Conservation (phyloP, 2,329 filamentous ascomycete genomes). For the Calonectria multiphialidica region DNA sequence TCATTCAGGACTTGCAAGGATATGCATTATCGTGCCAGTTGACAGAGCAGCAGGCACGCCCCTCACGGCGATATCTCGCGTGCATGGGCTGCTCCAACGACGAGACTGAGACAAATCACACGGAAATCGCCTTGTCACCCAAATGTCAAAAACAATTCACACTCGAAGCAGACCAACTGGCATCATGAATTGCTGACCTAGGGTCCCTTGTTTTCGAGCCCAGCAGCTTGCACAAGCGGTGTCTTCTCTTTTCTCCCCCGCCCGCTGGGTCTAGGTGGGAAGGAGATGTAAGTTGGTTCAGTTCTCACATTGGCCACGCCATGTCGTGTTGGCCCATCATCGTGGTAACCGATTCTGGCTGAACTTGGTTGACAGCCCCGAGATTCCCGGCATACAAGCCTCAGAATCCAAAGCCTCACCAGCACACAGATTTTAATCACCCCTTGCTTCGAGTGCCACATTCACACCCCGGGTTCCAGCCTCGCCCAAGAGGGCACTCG, state of each 20-base stretch:
- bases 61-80: not conserved
- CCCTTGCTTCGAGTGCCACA: not conserved
- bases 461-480: not conserved
- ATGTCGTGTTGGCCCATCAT: not conserved
- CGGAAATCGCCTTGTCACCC: not conserved
- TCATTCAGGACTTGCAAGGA: not conserved
- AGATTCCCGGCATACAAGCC: not conserved
- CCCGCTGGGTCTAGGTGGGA: not conserved
- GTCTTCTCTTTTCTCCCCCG: conserved; percentile 18
- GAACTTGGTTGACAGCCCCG: not conserved
- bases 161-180: not conserved
- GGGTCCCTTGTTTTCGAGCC: conserved; percentile 6
- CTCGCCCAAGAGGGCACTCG: not conserved
- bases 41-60: not conserved
- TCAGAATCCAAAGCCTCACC: not conserved
- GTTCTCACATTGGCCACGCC: not conserved
- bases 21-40: not conserved
- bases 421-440: not conserved
- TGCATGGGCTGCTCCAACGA: not conserved
- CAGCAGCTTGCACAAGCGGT: not conserved
- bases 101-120: not conserved
- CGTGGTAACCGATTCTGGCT: not conserved
- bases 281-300: not conserved
- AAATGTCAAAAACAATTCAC: not conserved
- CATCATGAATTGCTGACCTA: not conserved